A percentile compares a stretch with the other conserved stretches of the same genome.
Evolutionary conservation across 345 rosid genomes (phyloP).

Genomic region (Eutrema yunnanense): DNA sequence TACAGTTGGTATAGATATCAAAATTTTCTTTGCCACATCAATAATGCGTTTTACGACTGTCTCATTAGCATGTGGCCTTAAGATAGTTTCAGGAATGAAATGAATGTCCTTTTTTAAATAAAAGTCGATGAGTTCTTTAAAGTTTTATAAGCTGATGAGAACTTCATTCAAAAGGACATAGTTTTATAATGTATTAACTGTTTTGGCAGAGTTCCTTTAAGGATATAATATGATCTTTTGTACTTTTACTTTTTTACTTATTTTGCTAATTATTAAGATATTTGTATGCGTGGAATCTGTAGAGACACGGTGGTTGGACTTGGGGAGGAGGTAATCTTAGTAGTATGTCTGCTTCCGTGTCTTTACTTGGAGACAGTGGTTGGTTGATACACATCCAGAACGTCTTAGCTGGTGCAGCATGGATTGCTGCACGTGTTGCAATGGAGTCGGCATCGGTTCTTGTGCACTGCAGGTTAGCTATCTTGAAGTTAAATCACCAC

Average conservation of each 20-base stretch:
- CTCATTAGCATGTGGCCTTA: background rate
- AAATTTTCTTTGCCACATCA: background rate
- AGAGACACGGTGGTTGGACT: conserved; percentile 98
- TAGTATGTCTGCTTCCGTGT: conserved; percentile 99
- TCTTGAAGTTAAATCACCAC: conserved; percentile 3
- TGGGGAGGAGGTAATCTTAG: conserved; percentile 99
- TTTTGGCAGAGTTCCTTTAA: background rate
- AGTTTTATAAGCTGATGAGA: background rate
- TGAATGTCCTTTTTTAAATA: background rate
- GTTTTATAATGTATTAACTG: background rate
- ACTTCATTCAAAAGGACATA: background rate
- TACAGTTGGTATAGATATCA: background rate
- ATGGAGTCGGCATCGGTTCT: conserved; percentile 93
- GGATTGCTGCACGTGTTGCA: conserved; percentile 95
- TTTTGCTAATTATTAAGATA: background rate
- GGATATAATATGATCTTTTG: background rate
- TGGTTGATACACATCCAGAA: conserved; percentile 97
- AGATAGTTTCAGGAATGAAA: background rate
- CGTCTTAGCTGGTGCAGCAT: conserved; percentile 96
- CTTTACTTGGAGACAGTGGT: conserved; percentile 96
- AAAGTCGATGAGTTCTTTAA: background rate
- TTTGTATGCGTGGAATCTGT: conserved; percentile 25
- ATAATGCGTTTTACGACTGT: background rate
- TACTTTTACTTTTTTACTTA: background rate
- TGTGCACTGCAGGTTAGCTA: conserved; percentile 90